phyloP scores from a whole-genome alignment of 371 early-diverging fungal species.

The Capillidium rhysosporum region DNA sequence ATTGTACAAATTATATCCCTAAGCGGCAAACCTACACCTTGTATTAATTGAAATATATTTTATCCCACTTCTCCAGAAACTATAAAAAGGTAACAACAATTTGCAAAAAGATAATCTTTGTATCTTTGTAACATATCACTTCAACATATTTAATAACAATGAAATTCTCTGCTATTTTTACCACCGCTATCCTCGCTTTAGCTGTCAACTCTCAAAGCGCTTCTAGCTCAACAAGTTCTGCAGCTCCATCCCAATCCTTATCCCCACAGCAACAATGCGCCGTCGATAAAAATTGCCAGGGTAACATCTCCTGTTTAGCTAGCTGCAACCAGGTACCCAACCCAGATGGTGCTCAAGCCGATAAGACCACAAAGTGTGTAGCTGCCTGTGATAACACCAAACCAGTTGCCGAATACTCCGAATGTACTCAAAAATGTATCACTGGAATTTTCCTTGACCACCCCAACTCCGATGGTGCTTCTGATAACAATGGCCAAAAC shows the following conservation, averaged over 20 bases:
- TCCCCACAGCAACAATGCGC: not conserved
- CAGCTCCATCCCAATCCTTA: not conserved
- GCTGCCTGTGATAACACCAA: not conserved
- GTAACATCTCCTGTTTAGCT: not conserved
- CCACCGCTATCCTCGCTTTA: too few relatives aligned
- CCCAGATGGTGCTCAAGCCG: not conserved
- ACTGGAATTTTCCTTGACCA: not conserved
- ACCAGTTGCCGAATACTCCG: not conserved
- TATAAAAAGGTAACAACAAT: too few relatives aligned
- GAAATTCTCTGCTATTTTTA: too few relatives aligned
- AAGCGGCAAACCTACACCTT: too few relatives aligned
- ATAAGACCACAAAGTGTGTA: not conserved
- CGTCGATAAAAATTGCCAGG: not conserved
- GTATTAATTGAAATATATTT: too few relatives aligned
- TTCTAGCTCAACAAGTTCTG: not conserved
- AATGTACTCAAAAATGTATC: not conserved
- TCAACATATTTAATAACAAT: too few relatives aligned
- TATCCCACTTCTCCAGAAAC: too few relatives aligned
- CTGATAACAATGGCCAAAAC: not conserved
- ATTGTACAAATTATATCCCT: too few relatives aligned
- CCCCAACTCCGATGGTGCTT: not conserved
- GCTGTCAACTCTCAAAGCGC: too few relatives aligned
- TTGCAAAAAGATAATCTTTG: too few relatives aligned
- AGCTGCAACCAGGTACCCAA: not conserved
- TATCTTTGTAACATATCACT: too few relatives aligned